Conservation (phyloP, 2,329 filamentous ascomycete species). For the Phyllosticta citribraziliensis region DNA sequence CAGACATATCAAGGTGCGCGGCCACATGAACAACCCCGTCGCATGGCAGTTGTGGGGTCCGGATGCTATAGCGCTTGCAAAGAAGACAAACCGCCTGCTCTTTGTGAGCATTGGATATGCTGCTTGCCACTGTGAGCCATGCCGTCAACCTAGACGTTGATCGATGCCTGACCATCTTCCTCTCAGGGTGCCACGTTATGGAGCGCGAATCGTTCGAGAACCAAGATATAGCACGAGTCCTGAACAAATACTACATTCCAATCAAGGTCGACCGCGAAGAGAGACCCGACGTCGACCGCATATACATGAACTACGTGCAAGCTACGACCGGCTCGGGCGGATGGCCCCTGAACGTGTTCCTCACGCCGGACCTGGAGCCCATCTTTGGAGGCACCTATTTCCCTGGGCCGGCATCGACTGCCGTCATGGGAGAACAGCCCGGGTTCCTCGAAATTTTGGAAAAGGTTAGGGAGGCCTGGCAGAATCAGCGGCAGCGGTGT, state of each 20-base stretch:
- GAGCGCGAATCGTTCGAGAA: slow-evolving; percentile 86
- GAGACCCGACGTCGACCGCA: slow-evolving; percentile 83
- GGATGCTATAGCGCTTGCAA: slow-evolving; percentile 66
- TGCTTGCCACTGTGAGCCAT: slow-evolving; percentile 76
- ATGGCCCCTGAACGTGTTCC: slow-evolving; percentile 94
- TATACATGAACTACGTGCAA: slow-evolving; percentile 98
- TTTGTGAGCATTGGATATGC: slow-evolving; percentile 94
- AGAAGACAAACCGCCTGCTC: slow-evolving; percentile 73
- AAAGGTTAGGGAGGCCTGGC: slow-evolving; percentile 68
- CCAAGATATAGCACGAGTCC: slow-evolving; percentile 63
- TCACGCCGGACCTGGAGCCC: slow-evolving; percentile 85
- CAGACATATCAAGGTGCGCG: slow-evolving; percentile 46
- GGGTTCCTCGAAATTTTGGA: slow-evolving; percentile 74
- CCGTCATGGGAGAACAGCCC: slow-evolving; percentile 44
- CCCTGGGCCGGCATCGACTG: slow-evolving; percentile 63
- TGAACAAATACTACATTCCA: slow-evolving; percentile 83
- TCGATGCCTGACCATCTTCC: slow-evolving; percentile 4
- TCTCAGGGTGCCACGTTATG: slow-evolving; percentile 63
- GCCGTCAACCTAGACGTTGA: neutral
- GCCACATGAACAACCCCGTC: slow-evolving; percentile 71
- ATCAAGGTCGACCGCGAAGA: slow-evolving; percentile 91
- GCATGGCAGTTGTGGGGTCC: slow-evolving; percentile 85
- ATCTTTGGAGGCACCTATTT: slow-evolving; percentile 96
- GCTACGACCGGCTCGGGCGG: slow-evolving; percentile 83
- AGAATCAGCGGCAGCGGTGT: slow-evolving; percentile 72